These are phyloP conservation scores for Cyberlindnera maclurae DNA, from an alignment of 805 yeast genomes.

Conservation along the genomic window DNA sequence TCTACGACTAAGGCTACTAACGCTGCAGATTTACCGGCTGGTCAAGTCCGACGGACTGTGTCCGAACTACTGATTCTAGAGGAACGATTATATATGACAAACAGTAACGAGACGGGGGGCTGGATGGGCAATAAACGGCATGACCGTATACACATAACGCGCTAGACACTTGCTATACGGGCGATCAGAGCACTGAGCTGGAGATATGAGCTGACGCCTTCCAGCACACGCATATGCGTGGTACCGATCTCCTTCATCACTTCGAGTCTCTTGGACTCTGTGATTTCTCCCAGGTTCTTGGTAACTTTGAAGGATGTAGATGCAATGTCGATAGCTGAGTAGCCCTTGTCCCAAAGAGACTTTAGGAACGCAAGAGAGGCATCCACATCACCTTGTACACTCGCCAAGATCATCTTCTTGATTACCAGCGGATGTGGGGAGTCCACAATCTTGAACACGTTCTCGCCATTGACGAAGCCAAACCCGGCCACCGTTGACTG, in stretches of 20 bases:
- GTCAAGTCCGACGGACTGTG: constrained; percentile 60
- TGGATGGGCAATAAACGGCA: not conserved
- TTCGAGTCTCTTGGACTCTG: constrained; percentile 65
- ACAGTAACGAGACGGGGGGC: too few species aligned
- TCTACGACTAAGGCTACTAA: constrained; percentile 3
- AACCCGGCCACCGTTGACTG: constrained; percentile 95
- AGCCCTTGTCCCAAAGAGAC: constrained; percentile 81
- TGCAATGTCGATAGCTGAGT: constrained; percentile 87
- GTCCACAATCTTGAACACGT: constrained; percentile 92
- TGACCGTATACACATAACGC: not conserved
- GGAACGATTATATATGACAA: too few species aligned
- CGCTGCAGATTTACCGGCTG: constrained; percentile 36
- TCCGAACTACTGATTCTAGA: constrained; percentile 42
- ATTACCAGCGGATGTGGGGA: constrained; percentile 91
- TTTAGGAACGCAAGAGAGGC: constrained; percentile 57
- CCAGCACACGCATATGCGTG: constrained; percentile 85
- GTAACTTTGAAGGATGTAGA: constrained; percentile 86
- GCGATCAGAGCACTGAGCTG: constrained; percentile 83
- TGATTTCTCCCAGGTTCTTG: constrained; percentile 61
- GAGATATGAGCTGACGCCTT: constrained; percentile 84
- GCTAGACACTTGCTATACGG: constrained; percentile 28
- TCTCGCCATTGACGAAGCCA: constrained; percentile 82
- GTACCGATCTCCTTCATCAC: constrained; percentile 83
- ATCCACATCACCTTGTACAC: constrained; percentile 44
- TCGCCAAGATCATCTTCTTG: constrained; percentile 53